Conservation (phyloP, 1,139 yeast species). For the Diutina mesorugosa region DNA sequence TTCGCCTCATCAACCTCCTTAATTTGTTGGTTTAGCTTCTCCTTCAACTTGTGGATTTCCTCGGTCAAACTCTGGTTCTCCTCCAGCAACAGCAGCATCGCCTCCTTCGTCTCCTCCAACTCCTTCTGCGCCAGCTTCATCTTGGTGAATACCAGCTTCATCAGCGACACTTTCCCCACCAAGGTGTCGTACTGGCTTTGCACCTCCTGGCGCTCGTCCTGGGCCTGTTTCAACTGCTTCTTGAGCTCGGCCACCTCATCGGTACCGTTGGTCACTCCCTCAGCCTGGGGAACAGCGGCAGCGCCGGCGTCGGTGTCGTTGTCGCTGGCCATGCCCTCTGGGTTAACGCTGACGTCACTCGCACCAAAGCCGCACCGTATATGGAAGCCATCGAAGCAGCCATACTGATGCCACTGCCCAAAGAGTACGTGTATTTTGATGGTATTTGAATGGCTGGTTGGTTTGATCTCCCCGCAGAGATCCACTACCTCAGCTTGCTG, state of each 20-base stretch:
- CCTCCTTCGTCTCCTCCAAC: slow-evolving; percentile 42
- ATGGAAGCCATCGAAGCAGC: too few relatives aligned
- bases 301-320: background rate
- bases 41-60: background rate
- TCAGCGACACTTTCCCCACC: slow-evolving; percentile 61
- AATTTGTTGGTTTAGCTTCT: background rate
- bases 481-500: background rate
- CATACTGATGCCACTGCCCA: too few relatives aligned
- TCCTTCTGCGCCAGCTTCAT: slow-evolving; percentile 71
- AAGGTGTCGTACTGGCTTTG: slow-evolving; percentile 67
- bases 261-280: background rate
- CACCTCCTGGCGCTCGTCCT: slow-evolving; percentile 47
- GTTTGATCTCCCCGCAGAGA: too few relatives aligned
- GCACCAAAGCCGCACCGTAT: background rate
- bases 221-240: slow-evolving; percentile 7
- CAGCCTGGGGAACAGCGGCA: background rate
- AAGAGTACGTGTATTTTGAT: background rate
- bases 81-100: slow-evolving; percentile 13
- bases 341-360: background rate
- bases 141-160: slow-evolving; percentile 64
- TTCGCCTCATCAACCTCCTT: slow-evolving; percentile 4
- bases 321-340: background rate
- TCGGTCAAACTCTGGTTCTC: slow-evolving; percentile 16
- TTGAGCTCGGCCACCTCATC: slow-evolving; percentile 2
- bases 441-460: too few relatives aligned